Conservation (phyloP, 2,329 filamentous ascomycete genomes). For the Cladosporium velox region DNA sequence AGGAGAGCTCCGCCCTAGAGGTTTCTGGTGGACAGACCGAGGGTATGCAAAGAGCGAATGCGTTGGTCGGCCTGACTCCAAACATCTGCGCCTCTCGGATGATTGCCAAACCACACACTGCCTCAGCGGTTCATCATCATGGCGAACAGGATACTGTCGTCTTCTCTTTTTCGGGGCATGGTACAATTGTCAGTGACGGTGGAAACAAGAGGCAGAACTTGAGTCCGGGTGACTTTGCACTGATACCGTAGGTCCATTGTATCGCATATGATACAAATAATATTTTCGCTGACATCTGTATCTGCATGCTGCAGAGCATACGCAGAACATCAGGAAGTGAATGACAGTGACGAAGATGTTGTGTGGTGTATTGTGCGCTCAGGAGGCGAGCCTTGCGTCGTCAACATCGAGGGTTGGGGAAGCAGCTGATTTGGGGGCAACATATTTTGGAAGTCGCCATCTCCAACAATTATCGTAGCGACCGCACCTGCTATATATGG, state of each 20-base stretch:
- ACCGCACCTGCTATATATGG: background rate
- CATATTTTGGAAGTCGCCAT: background rate
- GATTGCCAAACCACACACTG: slow-evolving; percentile 63
- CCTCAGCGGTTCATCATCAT: slow-evolving; percentile 67
- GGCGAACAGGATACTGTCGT: slow-evolving; percentile 72
- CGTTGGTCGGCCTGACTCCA: slow-evolving; percentile 65
- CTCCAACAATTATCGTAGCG: background rate
- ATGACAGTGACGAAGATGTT: slow-evolving; percentile 64
- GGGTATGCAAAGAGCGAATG: slow-evolving; percentile 54
- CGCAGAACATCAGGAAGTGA: slow-evolving; percentile 70
- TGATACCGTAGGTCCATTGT: slow-evolving; percentile 53
- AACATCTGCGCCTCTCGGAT: slow-evolving; percentile 67
- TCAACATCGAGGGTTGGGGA: slow-evolving; percentile 65
- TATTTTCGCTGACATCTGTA: background rate
- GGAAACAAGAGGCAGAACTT: slow-evolving; percentile 61
- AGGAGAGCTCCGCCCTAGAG: slow-evolving; percentile 50
- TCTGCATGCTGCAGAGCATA: slow-evolving; percentile 46
- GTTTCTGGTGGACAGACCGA: slow-evolving; percentile 50
- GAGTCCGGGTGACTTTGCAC: slow-evolving; percentile 66
- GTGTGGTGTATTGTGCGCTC: slow-evolving; percentile 68
- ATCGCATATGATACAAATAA: background rate
- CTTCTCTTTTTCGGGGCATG: slow-evolving; percentile 61
- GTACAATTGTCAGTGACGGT: slow-evolving; percentile 60
- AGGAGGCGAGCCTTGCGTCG: slow-evolving; percentile 62
- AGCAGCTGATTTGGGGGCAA: slow-evolving; percentile 26